A percentile compares a stretch with the other conserved stretches of the same genome.
Conservation (phyloP, 2,329 filamentous ascomycete genomes). For the Sporothrix sp. region DNA sequence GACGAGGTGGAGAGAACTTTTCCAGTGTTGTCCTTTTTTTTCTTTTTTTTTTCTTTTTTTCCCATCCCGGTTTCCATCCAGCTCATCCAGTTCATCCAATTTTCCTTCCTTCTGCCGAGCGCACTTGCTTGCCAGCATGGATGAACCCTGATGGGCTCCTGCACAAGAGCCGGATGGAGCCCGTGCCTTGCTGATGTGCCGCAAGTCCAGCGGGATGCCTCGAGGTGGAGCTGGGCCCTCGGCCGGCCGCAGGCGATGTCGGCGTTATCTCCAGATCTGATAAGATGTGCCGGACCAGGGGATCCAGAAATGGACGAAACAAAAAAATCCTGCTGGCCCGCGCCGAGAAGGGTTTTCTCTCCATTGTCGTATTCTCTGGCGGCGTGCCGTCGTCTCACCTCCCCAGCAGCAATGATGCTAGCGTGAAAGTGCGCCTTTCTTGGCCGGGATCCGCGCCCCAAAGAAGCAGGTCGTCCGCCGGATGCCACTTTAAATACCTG, state of each 20-base stretch:
- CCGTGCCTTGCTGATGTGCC: slow-evolving; percentile 1
- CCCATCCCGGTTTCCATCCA: too few relatives aligned
- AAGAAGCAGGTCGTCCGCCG: not conserved
- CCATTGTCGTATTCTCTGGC: too few relatives aligned
- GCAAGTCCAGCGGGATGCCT: slow-evolving; percentile 5
- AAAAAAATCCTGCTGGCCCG: not conserved
- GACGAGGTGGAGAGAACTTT: too few relatives aligned
- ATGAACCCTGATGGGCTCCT: too few relatives aligned
- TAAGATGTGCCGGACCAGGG: slow-evolving; percentile 32
- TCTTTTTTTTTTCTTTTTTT: too few relatives aligned
- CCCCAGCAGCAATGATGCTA: too few relatives aligned
- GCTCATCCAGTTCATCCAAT: too few relatives aligned
- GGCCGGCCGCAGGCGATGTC: slow-evolving; percentile 28
- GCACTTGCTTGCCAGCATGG: too few relatives aligned
- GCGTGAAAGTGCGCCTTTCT: not conserved
- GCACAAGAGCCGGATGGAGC: not conserved
- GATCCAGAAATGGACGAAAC: slow-evolving; percentile 2
- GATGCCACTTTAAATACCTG: too few relatives aligned
- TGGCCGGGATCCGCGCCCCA: not conserved
- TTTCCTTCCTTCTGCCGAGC: too few relatives aligned
- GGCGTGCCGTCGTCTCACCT: too few relatives aligned
- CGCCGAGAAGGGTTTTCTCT: not conserved
- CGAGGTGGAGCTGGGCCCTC: slow-evolving; percentile 12
- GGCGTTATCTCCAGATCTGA: slow-evolving; percentile 45
- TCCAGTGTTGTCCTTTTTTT: too few relatives aligned